Conservation (phyloP, 345 rosid genomes). For the Euphorbia tirucalli region DNA sequence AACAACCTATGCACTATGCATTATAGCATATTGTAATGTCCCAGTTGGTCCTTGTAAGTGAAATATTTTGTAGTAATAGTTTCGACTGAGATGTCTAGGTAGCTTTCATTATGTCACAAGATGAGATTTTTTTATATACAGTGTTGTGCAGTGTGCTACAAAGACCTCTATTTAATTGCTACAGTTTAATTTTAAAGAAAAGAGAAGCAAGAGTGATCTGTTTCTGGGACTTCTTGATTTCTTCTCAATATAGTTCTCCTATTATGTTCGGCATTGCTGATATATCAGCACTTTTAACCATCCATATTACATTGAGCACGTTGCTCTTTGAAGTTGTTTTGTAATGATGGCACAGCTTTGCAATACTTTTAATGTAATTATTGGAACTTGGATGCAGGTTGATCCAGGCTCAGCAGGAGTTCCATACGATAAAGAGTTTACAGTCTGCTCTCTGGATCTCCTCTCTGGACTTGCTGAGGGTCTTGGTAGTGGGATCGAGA, state of each 20-base stretch:
- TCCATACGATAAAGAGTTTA: constrained; percentile 83
- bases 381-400: constrained; percentile 47
- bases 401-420: constrained; percentile 74
- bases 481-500: constrained; percentile 86
- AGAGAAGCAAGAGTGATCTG: neutral
- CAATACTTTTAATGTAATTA: neutral
- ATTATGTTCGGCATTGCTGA: neutral
- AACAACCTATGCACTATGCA: neutral
- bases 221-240: neutral
- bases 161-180: neutral
- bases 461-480: constrained; percentile 96
- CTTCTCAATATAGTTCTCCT: neutral
- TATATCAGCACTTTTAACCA: neutral
- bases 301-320: neutral
- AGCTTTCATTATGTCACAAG: neutral
- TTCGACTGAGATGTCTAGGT: neutral
- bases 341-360: neutral
- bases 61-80: neutral
- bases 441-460: constrained; percentile 89
- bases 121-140: neutral
- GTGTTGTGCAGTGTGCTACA: neutral
- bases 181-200: neutral
- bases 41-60: neutral
- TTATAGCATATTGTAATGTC: neutral
- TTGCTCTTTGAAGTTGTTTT: neutral